phyloP scores from a whole-genome alignment of 129 eudicot species.

The Pittosporum tobira region DNA sequence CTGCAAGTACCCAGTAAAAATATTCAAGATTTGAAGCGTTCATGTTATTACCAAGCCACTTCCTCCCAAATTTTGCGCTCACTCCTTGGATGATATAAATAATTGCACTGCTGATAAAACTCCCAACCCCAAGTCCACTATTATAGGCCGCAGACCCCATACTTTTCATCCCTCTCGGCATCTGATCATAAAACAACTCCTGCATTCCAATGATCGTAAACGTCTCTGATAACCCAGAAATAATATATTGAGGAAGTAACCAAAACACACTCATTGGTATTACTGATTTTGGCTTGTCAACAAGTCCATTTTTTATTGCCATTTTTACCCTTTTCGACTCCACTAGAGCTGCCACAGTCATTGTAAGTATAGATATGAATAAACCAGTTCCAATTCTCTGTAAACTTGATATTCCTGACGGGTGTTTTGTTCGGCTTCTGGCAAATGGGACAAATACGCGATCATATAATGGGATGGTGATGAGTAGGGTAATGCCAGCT shows the following conservation, averaged over 20 bases:
- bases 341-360: conserved; percentile 16
- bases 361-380: conserved; percentile 12
- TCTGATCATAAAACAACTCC: conserved; percentile 27
- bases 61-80: too few species aligned
- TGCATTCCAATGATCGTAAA: conserved; percentile 27
- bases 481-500: not conserved
- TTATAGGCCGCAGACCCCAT: conserved; percentile 17
- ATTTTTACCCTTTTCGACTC: conserved; percentile 16
- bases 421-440: conserved; percentile 7
- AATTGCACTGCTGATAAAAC: conserved; percentile 21
- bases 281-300: conserved; percentile 6
- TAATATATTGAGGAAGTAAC: conserved; percentile 25
- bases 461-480: conserved; percentile 6
- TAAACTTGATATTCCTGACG: conserved; percentile 19
- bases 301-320: too few species aligned
- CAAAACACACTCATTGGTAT: conserved; percentile 29
- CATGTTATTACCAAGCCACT: too few species aligned
- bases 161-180: conserved; percentile 21
- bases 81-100: too few species aligned
- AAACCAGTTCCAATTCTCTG: conserved; percentile 22
- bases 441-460: conserved; percentile 8
- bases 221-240: conserved; percentile 20
- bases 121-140: conserved; percentile 21
- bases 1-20: too few species aligned
- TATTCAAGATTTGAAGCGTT: too few species aligned